Evolutionary conservation across 495 filamentous ascomycete genomes (phyloP).

Genomic region (Podospora didyma): DNA sequence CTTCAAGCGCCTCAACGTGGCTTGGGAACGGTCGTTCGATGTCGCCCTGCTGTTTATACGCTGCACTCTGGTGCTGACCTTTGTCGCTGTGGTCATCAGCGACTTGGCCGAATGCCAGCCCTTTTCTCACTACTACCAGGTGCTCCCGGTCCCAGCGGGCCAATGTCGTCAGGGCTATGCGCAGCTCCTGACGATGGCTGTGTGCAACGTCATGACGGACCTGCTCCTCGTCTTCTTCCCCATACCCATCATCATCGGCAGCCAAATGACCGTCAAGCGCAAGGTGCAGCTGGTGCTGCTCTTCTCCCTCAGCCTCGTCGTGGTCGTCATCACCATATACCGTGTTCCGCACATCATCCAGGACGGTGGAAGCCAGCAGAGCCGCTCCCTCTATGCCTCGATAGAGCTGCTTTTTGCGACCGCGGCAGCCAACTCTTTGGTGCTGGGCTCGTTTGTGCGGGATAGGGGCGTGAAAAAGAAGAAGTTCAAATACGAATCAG

Average conservation of each 20-base stretch:
- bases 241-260: slow-evolving; percentile 75
- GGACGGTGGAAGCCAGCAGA: slow-evolving; percentile 61
- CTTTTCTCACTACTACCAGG: slow-evolving; percentile 85
- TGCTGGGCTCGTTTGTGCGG: slow-evolving; percentile 77
- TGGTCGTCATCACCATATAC: slow-evolving; percentile 72
- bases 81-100: slow-evolving; percentile 72
- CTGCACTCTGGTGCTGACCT: slow-evolving; percentile 69
- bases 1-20: slow-evolving; percentile 70
- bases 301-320: slow-evolving; percentile 75
- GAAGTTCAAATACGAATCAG: slow-evolving; percentile 61
- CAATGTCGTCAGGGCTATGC: slow-evolving; percentile 78
- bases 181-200: slow-evolving; percentile 83
- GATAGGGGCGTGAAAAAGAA: slow-evolving; percentile 74
- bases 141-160: slow-evolving; percentile 80
- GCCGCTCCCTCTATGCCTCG: slow-evolving; percentile 71
- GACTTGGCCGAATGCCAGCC: slow-evolving; percentile 84
- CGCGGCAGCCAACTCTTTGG: slow-evolving; percentile 69
- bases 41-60: slow-evolving; percentile 64
- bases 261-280: slow-evolving; percentile 63
- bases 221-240: slow-evolving; percentile 82
- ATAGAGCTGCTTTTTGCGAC: slow-evolving; percentile 76
- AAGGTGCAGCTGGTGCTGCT: slow-evolving; percentile 63
- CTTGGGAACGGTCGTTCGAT: slow-evolving; percentile 70
- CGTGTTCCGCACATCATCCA: slow-evolving; percentile 68
- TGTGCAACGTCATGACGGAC: slow-evolving; percentile 83